Evolutionary conservation across 2,329 filamentous ascomycete genomes (phyloP).

Genomic region (Stachybotrys chlorohalonatus): DNA sequence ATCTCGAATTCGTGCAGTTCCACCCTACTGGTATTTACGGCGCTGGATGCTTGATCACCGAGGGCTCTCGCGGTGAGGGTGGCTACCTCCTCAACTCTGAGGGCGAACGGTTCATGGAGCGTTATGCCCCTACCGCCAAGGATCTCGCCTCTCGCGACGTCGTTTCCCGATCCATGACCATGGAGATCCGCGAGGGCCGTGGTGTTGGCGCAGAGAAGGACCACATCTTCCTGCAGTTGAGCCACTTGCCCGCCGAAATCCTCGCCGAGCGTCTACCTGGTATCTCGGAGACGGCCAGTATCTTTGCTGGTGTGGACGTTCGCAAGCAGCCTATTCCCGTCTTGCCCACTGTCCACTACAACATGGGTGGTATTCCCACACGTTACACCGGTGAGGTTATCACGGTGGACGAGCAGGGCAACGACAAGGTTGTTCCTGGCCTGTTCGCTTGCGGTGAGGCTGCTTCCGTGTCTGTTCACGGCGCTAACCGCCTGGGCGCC

Average conservation of each 20-base stretch:
- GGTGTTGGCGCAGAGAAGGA: conserved; percentile 97
- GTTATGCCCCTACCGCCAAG: conserved; percentile 95
- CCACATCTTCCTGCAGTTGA: conserved; percentile 96
- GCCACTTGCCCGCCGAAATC: conserved; percentile 84
- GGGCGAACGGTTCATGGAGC: conserved; percentile 99
- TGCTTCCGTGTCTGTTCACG: conserved; percentile 95
- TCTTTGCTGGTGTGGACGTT: conserved; percentile 95
- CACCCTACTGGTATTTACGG: conserved; percentile 99
- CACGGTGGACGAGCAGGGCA: conserved; percentile 73
- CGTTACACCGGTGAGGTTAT: conserved; percentile 96
- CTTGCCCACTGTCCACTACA: conserved; percentile 95
- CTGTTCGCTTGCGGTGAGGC: conserved; percentile 96
- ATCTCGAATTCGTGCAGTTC: conserved; percentile 99
- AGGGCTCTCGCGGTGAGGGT: conserved; percentile 96
- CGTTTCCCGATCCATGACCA: conserved; percentile 94
- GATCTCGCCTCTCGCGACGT: conserved; percentile 95
- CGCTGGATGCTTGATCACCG: conserved; percentile 93
- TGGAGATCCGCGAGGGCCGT: conserved; percentile 95
- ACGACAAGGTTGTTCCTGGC: conserved; percentile 89
- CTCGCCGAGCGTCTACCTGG: conserved; percentile 93
- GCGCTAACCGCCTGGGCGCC: conserved; percentile 93
- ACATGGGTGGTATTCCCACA: conserved; percentile 98
- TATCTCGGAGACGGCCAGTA: conserved; percentile 97
- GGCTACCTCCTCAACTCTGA: conserved; percentile 96
- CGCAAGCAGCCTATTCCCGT: conserved; percentile 95